Percentiles rank a stretch among this genome's conserved stretches.
Evolutionary conservation across 2,329 filamentous ascomycete species (phyloP).

Genomic region (Lachnellula suecica): DNA sequence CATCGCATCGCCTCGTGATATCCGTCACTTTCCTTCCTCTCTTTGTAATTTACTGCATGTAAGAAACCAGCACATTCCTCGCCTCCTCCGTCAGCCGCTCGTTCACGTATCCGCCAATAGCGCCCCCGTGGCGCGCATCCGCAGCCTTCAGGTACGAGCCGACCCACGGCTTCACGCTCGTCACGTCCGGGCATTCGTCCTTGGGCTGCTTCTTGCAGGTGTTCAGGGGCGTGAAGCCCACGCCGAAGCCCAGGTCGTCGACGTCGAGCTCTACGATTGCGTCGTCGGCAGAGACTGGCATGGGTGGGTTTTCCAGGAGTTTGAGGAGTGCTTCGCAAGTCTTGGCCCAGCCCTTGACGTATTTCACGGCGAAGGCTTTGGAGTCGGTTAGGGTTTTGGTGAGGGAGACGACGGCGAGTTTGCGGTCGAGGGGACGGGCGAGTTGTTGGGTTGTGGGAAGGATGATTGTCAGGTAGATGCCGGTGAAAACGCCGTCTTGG

Average conservation of each 20-base stretch:
- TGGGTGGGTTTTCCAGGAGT: conserved; percentile 83
- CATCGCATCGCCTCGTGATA: conserved; percentile 9
- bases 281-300: conserved; percentile 66
- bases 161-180: conserved; percentile 80
- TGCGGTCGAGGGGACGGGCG: conserved; percentile 83
- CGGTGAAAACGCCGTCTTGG: conserved; percentile 76
- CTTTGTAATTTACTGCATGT: too few species aligned
- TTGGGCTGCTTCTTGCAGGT: conserved; percentile 74
- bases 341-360: conserved; percentile 86
- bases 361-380: conserved; percentile 75
- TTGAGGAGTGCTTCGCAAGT: conserved; percentile 89
- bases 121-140: conserved; percentile 70
- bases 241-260: conserved; percentile 91
- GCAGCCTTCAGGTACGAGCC: conserved; percentile 62
- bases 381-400: conserved; percentile 91
- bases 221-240: conserved; percentile 91
- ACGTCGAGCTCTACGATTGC: conserved; percentile 84
- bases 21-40: conserved; percentile 17
- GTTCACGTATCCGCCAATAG: conserved; percentile 68
- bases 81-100: conserved; percentile 67
- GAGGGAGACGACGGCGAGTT: conserved; percentile 88
- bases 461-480: conserved; percentile 83
- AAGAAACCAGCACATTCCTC: conserved; percentile 44
- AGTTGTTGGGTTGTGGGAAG: conserved; percentile 88
- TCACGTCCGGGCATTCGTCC: conserved; percentile 85